Conservation (phyloP, 192 early-diverging fungal species). For the Geosiphon pyriformis region DNA sequence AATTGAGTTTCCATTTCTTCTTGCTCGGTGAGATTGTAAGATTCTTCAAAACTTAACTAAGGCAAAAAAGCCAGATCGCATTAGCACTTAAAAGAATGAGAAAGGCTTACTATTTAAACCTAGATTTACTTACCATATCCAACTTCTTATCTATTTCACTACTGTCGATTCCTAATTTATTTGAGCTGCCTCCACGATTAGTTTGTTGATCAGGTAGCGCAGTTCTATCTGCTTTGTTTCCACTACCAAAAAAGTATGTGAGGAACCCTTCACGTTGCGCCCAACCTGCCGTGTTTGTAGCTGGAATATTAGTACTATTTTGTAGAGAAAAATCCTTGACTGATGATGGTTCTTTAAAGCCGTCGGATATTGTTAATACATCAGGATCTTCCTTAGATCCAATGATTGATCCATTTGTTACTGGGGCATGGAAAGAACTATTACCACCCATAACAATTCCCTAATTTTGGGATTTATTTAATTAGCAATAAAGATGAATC, state of each 20-base stretch:
- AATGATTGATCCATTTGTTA: neutral
- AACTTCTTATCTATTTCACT: slow-evolving; percentile 25
- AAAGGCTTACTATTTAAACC: neutral
- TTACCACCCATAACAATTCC: neutral
- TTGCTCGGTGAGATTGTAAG: slow-evolving; percentile 35
- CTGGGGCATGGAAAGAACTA: neutral
- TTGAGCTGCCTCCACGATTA: neutral
- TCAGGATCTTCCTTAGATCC: slow-evolving; percentile 8
- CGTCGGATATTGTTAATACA: slow-evolving; percentile 1
- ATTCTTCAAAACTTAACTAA: slow-evolving; percentile 12
- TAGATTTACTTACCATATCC: neutral
- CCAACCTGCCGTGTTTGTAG: neutral
- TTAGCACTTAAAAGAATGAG: neutral
- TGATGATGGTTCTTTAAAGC: neutral
- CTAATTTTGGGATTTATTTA: too few relatives aligned
- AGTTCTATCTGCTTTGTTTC: slow-evolving; percentile 24
- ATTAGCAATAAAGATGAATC: too few relatives aligned
- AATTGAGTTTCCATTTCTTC: slow-evolving; percentile 76
- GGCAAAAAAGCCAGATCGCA: neutral
- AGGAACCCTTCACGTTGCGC: slow-evolving; percentile 31
- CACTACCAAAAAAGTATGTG: slow-evolving; percentile 49
- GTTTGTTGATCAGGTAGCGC: slow-evolving; percentile 7
- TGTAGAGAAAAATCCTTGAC: neutral
- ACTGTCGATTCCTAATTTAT: slow-evolving; percentile 8
- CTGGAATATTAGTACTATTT: slow-evolving; percentile 4